Evolutionary conservation across 1,139 yeast genomes (phyloP), one percentile per base, ranked within the genome.

Genomic region (Lodderomyces pseudojiufengensis): DNA sequence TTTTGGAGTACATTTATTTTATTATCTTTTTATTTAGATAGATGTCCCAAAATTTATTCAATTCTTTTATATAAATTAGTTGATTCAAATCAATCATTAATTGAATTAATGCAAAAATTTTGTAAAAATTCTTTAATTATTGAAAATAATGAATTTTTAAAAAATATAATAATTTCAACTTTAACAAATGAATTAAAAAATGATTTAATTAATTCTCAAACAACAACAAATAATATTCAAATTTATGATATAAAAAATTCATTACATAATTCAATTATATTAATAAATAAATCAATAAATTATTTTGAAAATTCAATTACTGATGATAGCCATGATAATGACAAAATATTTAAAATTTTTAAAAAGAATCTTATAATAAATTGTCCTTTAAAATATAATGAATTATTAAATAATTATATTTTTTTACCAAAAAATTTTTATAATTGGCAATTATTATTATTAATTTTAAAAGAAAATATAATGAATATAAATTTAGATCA

Each of bases 251-350:
- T 61, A 47, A 64, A 62, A 36, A 68, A 67, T 42, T 57, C 61
- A 24, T 54, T 73, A 25, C 78, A 73, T 44, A 72, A 72, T 45
- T 63, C 76, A 1, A 63, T 73, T 25, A 71, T 73, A 22, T 52
- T 71, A 30, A 61, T 71, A 21, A 71, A 71, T 44, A 67, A 67
- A 47, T 62, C 70, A 12, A 58, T 70, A 29, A 64, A 63, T 32
- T 44, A 51, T 32, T 46, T 53, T 34, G 36, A 40, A 18, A 12
- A 29, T 4, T 20, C n/a, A n/a, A 14, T 6, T 5, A 11, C 20
- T 22, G 9, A 15, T 4, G 22, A 25, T 10, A 24, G 20, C 40
- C 9, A 29, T 36, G 4, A 8, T 35, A 27, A 23, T 20, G 20
- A 44, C 18, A 43, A 44, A 22, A 34, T 47, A 21, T 58, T 66